Percentiles rank a stretch among this genome's conserved stretches.
phyloP scores from a whole-genome alignment of 306 rosid genomes.

The Canavalia gladiata region DNA sequence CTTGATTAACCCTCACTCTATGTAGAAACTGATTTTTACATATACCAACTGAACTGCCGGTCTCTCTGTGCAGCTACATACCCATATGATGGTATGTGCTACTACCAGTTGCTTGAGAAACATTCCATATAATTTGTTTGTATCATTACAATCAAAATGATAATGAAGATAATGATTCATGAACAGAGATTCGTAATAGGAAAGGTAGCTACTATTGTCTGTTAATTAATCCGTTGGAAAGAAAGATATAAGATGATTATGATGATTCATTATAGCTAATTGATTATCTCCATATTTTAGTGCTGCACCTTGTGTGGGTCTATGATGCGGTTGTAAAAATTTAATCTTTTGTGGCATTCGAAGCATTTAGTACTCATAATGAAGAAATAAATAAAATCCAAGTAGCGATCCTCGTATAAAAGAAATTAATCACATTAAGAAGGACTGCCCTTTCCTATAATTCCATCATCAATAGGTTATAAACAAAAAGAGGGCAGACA shows the following conservation, averaged over 20 bases:
- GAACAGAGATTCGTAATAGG: constrained; percentile 26
- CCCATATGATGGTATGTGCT: constrained; percentile 13
- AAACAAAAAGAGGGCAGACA: background rate
- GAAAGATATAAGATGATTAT: constrained; percentile 1
- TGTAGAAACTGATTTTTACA: constrained; percentile 20
- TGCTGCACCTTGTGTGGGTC: constrained; percentile 46
- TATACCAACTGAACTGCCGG: constrained; percentile 39
- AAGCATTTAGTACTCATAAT: background rate
- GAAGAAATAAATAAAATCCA: constrained; percentile 18
- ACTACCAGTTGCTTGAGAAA: constrained; percentile 31
- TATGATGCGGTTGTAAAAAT: constrained; percentile 10
- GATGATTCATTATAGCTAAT: constrained; percentile 12
- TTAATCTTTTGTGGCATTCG: constrained; percentile 3
- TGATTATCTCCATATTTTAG: background rate
- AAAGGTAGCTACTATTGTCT: constrained; percentile 11
- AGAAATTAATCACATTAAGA: background rate
- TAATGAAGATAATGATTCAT: background rate
- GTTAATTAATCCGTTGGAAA: constrained; percentile 14
- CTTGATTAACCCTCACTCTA: constrained; percentile 30
- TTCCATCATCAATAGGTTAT: background rate
- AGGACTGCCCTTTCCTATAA: background rate
- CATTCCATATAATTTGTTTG: constrained; percentile 10
- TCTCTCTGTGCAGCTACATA: background rate
- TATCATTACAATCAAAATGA: background rate
- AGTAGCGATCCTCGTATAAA: background rate